Conservation (phyloP, 2,329 filamentous ascomycete genomes). For the Fusarium tjaetaba region DNA sequence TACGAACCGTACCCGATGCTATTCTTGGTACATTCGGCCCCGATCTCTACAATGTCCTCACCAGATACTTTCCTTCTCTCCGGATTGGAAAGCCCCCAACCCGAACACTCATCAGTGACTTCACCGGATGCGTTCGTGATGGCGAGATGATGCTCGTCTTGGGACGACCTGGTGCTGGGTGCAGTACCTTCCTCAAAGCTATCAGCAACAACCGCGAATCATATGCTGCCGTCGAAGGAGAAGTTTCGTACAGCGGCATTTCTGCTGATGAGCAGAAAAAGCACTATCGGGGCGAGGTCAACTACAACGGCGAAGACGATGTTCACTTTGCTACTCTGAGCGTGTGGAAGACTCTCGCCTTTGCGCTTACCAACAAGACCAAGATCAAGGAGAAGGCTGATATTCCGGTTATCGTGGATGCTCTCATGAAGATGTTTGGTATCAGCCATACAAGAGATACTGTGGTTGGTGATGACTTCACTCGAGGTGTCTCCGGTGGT, state of each 20-base stretch:
- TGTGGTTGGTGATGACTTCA: conserved; percentile 76
- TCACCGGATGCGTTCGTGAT: conserved; percentile 49
- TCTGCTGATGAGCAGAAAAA: conserved; percentile 73
- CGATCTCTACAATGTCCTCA: conserved; percentile 74
- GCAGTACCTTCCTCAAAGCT: conserved; percentile 80
- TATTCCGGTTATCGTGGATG: conserved; percentile 75
- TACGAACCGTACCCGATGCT: conserved; percentile 77
- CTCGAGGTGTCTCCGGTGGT: conserved; percentile 80
- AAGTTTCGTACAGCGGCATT: conserved; percentile 78
- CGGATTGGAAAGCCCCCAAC: conserved; percentile 38
- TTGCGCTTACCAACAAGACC: conserved; percentile 80
- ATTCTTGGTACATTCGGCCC: conserved; percentile 83
- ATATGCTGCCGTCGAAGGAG: conserved; percentile 73
- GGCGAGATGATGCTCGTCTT: conserved; percentile 58
- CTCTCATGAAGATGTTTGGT: conserved; percentile 80
- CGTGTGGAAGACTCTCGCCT: conserved; percentile 81
- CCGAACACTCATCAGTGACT: conserved; percentile 45
- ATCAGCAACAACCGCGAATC: conserved; percentile 75
- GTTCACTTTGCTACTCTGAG: conserved; percentile 78
- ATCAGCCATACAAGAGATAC: conserved; percentile 81
- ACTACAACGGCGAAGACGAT: conserved; percentile 82
- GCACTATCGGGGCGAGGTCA: conserved; percentile 78
- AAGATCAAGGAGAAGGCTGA: conserved; percentile 70
- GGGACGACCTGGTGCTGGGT: conserved; percentile 78
- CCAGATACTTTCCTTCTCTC: conserved; percentile 49